Conservation (phyloP, 805 yeast species). For the Tetrapisispora iriomotensis region DNA sequence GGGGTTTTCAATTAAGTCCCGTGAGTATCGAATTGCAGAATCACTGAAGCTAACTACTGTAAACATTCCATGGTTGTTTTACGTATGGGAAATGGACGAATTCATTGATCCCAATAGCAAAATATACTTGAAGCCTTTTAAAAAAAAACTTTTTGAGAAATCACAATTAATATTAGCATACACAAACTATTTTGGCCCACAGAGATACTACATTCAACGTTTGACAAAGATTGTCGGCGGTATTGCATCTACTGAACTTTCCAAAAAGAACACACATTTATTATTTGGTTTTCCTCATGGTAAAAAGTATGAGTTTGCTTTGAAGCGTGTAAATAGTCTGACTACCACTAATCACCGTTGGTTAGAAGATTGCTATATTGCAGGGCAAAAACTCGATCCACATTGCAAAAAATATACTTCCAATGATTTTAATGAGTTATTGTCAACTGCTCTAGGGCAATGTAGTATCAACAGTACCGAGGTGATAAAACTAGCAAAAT, state of each 20-base stretch:
- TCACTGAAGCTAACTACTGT: slow-evolving; percentile 39
- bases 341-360: slow-evolving; percentile 70
- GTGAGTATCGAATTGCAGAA: slow-evolving; percentile 40
- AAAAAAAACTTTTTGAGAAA: slow-evolving; percentile 40
- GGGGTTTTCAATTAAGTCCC: slow-evolving; percentile 55
- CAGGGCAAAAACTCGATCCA: slow-evolving; percentile 11
- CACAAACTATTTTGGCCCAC: slow-evolving; percentile 80
- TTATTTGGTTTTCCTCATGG: slow-evolving; percentile 63
- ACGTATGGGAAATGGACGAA: slow-evolving; percentile 44
- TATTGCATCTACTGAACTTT: slow-evolving; percentile 53
- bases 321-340: slow-evolving; percentile 43
- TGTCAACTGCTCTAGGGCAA: slow-evolving; percentile 2
- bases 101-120: slow-evolving; percentile 48
- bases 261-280: slow-evolving; percentile 58
- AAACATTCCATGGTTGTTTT: slow-evolving; percentile 66
- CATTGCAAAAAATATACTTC: slow-evolving; percentile 5
- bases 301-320: slow-evolving; percentile 64
- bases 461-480: neutral
- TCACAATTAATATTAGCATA: slow-evolving; percentile 48
- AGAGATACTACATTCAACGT: slow-evolving; percentile 59
- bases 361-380: slow-evolving; percentile 68
- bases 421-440: neutral
- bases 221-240: slow-evolving; percentile 68
- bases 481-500: neutral
- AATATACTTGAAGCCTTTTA: slow-evolving; percentile 62